Percentiles rank a stretch among this genome's conserved stretches.
phyloP scores from a whole-genome alignment of 164 flowering plant species.

The Echeveria elegans region DNA sequence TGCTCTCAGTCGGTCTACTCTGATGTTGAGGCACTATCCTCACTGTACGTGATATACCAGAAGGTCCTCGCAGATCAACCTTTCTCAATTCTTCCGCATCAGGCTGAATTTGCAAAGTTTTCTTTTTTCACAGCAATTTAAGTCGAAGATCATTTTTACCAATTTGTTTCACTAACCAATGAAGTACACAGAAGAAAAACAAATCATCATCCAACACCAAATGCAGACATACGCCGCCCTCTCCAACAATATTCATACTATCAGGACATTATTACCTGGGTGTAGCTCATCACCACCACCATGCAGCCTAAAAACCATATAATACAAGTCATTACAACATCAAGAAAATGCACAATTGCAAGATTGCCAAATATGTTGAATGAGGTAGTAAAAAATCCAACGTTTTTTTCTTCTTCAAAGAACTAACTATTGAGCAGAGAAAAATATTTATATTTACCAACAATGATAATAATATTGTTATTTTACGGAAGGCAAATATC shows the following conservation, averaged over 20 bases:
- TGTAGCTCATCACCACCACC: not conserved
- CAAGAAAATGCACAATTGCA: no score
- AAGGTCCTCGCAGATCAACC: constrained; percentile 15
- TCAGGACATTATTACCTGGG: not conserved
- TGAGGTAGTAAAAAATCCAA: not conserved
- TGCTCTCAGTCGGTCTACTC: constrained; percentile 10
- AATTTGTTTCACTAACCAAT: constrained; percentile 14
- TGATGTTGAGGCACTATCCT: constrained; percentile 10
- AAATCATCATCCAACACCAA: not conserved
- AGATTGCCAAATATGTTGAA: no score
- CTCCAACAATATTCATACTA: not conserved
- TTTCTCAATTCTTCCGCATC: constrained; percentile 11
- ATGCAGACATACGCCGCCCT: no score
- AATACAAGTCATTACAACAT: not conserved
- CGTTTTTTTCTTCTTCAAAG: no score
- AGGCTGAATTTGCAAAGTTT: constrained; percentile 12
- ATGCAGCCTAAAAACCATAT: not conserved
- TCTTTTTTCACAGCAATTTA: constrained; percentile 27
- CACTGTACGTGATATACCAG: constrained; percentile 12
- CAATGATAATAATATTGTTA: no score
- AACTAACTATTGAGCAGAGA: no score
- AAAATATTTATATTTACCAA: not conserved
- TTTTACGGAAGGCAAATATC: no score
- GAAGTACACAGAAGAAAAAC: not conserved
- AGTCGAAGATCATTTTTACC: constrained; percentile 29